Conservation (phyloP, 805 yeast genomes). For the Cyberlindnera misumaiensis region DNA sequence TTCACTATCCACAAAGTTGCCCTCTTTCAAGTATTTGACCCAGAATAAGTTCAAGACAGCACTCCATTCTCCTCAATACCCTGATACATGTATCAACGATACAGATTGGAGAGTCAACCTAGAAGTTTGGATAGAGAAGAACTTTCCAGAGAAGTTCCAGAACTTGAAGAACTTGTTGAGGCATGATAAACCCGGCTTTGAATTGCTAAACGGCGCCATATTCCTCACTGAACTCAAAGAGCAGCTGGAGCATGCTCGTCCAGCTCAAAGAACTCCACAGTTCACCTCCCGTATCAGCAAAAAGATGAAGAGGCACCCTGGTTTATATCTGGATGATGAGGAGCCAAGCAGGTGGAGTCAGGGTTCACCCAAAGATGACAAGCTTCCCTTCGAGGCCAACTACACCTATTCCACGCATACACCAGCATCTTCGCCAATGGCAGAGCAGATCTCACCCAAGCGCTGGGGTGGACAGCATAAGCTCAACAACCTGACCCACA, state of each 20-base stretch:
- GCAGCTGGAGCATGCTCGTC: slow-evolving; percentile 12
- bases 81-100: slow-evolving; percentile 32
- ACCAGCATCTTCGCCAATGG: background rate
- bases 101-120: slow-evolving; percentile 39
- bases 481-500: slow-evolving; percentile 8
- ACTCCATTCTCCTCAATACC: slow-evolving; percentile 19
- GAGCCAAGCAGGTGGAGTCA: background rate
- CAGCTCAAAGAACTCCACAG: slow-evolving; percentile 15
- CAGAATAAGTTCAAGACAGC: slow-evolving; percentile 12
- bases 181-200: slow-evolving; percentile 25
- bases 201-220: slow-evolving; percentile 23
- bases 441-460: background rate
- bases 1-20: slow-evolving; percentile 4
- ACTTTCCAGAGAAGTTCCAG: slow-evolving; percentile 32
- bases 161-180: slow-evolving; percentile 32
- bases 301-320: slow-evolving; percentile 14
- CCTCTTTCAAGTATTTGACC: slow-evolving; percentile 15
- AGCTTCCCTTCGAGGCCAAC: slow-evolving; percentile 4
- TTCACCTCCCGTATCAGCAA: slow-evolving; percentile 26
- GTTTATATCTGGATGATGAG: too few species aligned
- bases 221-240: slow-evolving; percentile 22
- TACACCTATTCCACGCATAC: slow-evolving; percentile 10
- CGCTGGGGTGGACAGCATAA: slow-evolving; percentile 15
- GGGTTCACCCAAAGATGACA: slow-evolving; percentile 7
- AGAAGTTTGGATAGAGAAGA: slow-evolving; percentile 34